Percentiles rank a stretch among this genome's conserved stretches.
These are phyloP conservation scores for Rhizopogon sp. DNA, from an alignment of 768 basidiomycete species.

Conservation along the genomic window DNA sequence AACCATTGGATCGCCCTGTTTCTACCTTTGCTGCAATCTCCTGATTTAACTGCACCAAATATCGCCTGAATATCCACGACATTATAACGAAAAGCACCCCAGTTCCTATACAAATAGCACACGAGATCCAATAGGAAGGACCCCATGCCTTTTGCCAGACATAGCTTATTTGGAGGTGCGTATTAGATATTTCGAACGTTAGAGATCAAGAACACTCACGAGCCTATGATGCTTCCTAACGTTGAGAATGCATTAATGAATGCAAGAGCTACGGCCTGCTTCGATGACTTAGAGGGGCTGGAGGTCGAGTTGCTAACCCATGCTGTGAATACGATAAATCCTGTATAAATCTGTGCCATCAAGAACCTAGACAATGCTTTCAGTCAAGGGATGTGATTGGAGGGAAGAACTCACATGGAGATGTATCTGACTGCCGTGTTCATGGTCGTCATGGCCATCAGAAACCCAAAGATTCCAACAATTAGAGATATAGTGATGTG, in stretches of 20 bases:
- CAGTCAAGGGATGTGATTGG: not conserved
- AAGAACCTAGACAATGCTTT: conserved; percentile 47
- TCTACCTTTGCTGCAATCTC: conserved; percentile 30
- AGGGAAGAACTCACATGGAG: conserved; percentile 40
- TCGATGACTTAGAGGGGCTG: conserved; percentile 60
- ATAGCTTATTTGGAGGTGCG: conserved; percentile 34
- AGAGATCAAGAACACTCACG: conserved; percentile 41
- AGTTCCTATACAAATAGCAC: conserved; percentile 64
- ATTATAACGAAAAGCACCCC: conserved; percentile 46
- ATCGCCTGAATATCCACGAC: conserved; percentile 43
- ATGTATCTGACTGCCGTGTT: conserved; percentile 59
- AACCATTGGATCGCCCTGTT: conserved; percentile 29
- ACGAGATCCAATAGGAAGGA: conserved; percentile 65
- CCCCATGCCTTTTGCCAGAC: conserved; percentile 69
- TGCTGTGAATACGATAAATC: conserved; percentile 58
- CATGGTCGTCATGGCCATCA: conserved; percentile 61
- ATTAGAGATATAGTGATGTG: conserved; percentile 52
- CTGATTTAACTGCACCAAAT: conserved; percentile 38
- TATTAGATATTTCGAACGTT: conserved; percentile 2
- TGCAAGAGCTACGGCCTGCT: conserved; percentile 84
- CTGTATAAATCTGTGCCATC: conserved; percentile 71
- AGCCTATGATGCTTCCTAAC: conserved; percentile 79
- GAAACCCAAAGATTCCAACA: conserved; percentile 64
- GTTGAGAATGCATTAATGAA: conserved; percentile 71
- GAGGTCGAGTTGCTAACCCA: conserved; percentile 60